A percentile compares a stretch with the other conserved stretches of the same genome.
phyloP scores from a whole-genome alignment of 306 rosid genomes.

The Morella rubra region DNA sequence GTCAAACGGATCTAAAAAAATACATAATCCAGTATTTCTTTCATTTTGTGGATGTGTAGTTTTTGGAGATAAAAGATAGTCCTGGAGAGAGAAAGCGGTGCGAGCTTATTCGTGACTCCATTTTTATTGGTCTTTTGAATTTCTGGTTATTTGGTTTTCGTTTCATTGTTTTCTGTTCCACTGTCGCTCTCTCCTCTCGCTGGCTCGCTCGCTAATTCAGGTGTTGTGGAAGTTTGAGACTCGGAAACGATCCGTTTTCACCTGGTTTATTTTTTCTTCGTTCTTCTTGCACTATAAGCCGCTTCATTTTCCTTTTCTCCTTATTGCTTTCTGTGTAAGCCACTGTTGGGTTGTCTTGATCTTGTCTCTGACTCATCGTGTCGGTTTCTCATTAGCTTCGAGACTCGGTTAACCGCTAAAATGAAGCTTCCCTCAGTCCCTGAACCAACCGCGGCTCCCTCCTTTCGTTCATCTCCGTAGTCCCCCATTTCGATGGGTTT shows the following conservation, averaged over 20 bases:
- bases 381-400: slow-evolving; percentile 28
- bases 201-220: background rate
- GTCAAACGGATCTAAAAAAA: slow-evolving; percentile 21
- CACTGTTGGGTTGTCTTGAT: slow-evolving; percentile 21
- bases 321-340: slow-evolving; percentile 21
- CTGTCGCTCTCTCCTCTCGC: slow-evolving; percentile 38
- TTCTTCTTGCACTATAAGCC: background rate
- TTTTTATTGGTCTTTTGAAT: background rate
- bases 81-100: background rate
- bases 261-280: background rate
- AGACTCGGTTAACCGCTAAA: background rate
- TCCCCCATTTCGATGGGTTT: slow-evolving; percentile 31
- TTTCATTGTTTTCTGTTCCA: slow-evolving; percentile 47
- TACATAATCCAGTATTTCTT: background rate
- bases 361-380: slow-evolving; percentile 20
- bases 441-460: slow-evolving; percentile 9
- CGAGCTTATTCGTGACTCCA: slow-evolving; percentile 29
- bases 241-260: background rate
- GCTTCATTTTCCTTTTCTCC: background rate
- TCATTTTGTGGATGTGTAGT: slow-evolving; percentile 8
- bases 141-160: slow-evolving; percentile 27
- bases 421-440: slow-evolving; percentile 1
- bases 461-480: slow-evolving; percentile 11
- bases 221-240: slow-evolving; percentile 28
- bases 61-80: background rate